Percentiles rank a stretch among this genome's conserved stretches.
Conservation (phyloP, 768 basidiomycete genomes). For the Leccinum pellstonianum region DNA sequence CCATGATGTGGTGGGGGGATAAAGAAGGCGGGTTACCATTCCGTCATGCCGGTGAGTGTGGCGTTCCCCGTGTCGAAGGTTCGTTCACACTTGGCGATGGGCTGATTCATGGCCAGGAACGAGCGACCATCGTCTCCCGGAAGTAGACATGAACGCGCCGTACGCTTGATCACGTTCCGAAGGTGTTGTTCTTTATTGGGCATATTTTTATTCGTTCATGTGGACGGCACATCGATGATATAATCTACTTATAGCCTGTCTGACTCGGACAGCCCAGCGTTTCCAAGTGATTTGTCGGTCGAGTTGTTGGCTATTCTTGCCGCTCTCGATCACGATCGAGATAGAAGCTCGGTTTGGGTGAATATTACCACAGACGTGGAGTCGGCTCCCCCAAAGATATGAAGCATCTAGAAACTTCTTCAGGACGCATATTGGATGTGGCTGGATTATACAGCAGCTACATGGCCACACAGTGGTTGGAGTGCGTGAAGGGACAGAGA, state of each 20-base stretch:
- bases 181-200: background rate
- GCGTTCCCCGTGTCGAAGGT: background rate
- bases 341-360: slow-evolving; percentile 7
- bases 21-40: slow-evolving; percentile 11
- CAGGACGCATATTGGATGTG: background rate
- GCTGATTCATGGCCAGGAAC: slow-evolving; percentile 20
- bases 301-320: slow-evolving; percentile 12
- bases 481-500: background rate
- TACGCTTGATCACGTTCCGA: slow-evolving; percentile 15
- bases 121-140: slow-evolving; percentile 19
- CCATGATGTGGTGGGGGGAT: slow-evolving; percentile 32
- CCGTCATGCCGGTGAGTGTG: slow-evolving; percentile 23
- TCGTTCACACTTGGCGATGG: background rate
- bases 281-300: background rate
- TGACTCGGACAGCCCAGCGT: background rate
- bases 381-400: background rate
- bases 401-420: background rate
- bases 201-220: background rate
- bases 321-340: slow-evolving; percentile 22
- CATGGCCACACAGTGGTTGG: background rate
- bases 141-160: slow-evolving; percentile 20
- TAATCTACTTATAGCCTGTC: background rate
- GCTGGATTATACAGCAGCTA: background rate
- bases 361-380: slow-evolving; percentile 8
- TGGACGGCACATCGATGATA: background rate